Base-by-base conservation (phyloP, 2,329 filamentous ascomycete genomes). In the Ilyonectria destructans region DNA sequence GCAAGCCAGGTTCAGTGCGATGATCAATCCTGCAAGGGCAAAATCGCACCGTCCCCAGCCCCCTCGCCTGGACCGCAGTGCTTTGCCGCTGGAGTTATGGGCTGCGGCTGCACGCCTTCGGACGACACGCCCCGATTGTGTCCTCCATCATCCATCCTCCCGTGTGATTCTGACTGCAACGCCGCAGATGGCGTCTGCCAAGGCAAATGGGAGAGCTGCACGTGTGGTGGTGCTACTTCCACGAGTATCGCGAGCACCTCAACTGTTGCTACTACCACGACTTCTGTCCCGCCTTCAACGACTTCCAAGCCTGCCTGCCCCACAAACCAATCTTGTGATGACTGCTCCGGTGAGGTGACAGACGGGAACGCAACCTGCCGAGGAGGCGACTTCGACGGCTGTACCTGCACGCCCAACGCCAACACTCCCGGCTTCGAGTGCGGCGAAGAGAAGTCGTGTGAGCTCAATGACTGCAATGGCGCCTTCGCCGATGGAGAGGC, bases 391-490 rank as follows among this genome's bases (percentile, higher is more conserved):
- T 61, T 61, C 35, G 29, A 45, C 9, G 35, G 48, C 17, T 61
- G 58, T 10, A 23, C 31, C 8, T 61, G 58, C 48, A 52, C 31
- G 8, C 48, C 58, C 1, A 54, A 35, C 23, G 43, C 26, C 31
- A 31, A 54, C 12, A 61, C 58, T 1, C 37, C 37, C 1, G 48
- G 58, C 6, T 61, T 61, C 10, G 43, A 40, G 23, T 61, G 58
- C 13, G 58, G 58, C 17, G 29, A 35, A 2, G 33, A 51, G 3
- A 52, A 61, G 9, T 61, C 58, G 2, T 61, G 58, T 12, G 58
- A 61, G 23, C 48, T 54, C 10, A 61, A 61, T 15, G 35, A 37
- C 48, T 61, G 58, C 26, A 35, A 26, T 4, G 58, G 58, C 17
- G 21, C 58, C 23, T 48, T 43, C 10, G 23, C n/a, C 35, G 21